A percentile compares a stretch with the other conserved stretches of the same genome.
Evolutionary conservation across 345 rosid species (phyloP).

Genomic region (Schrenkiella parvula): DNA sequence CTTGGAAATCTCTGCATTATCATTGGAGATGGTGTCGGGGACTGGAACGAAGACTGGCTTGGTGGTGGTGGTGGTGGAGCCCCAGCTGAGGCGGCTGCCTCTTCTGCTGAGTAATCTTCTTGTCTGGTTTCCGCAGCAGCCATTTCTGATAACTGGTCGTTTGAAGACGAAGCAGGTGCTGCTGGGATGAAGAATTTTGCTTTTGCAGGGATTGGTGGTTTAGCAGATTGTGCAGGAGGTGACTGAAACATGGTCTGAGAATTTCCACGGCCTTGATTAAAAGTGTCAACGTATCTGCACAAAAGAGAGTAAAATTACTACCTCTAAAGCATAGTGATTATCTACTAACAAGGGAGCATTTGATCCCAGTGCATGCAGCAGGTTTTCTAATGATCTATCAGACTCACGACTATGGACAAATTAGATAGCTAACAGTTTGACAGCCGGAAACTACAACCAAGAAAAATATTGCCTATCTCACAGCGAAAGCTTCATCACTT

Average conservation of each 20-base stretch:
- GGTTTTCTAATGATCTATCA: background rate
- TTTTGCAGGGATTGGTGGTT: conserved; percentile 63
- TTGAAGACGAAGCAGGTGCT: conserved; percentile 37
- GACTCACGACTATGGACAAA: background rate
- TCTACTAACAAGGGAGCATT: background rate
- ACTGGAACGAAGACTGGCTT: conserved; percentile 29
- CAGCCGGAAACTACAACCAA: background rate
- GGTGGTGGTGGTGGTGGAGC: conserved; percentile 36
- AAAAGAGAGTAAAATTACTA: background rate
- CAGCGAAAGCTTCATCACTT: background rate
- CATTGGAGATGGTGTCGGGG: conserved; percentile 39
- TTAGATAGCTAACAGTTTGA: background rate
- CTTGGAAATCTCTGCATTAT: conserved; percentile 64
- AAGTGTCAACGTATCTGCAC: conserved; percentile 32
- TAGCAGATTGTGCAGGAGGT: conserved; percentile 55
- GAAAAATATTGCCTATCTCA: background rate
- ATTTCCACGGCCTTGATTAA: conserved; percentile 77
- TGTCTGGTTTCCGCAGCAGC: conserved; percentile 45
- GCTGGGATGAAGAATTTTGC: conserved; percentile 84
- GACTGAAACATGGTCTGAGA: conserved; percentile 62
- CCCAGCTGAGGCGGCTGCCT: conserved; percentile 4
- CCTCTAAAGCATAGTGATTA: background rate
- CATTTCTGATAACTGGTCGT: conserved; percentile 47
- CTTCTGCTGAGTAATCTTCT: conserved; percentile 36
- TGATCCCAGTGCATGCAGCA: background rate